Evolutionary conservation across 352 stramenopile species (phyloP).

Genomic region (Pythium rhizo-oryzae): DNA sequence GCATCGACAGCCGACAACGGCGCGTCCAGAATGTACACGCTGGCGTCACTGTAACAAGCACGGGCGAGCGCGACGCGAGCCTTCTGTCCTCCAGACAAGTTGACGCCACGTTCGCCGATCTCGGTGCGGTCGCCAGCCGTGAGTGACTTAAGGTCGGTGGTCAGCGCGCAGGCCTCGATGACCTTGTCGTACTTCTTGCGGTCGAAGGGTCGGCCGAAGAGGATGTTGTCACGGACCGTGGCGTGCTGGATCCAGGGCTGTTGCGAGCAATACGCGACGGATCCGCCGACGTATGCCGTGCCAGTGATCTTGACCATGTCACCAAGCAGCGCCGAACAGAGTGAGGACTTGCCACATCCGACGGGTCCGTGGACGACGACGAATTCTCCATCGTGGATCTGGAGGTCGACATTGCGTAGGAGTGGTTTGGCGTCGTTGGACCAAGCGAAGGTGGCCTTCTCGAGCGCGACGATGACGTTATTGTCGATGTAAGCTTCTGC

Average conservation of each 20-base stretch:
- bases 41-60: constrained; percentile 50
- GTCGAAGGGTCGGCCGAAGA: constrained; percentile 76
- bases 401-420: constrained; percentile 57
- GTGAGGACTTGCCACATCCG: constrained; percentile 91
- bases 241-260: constrained; percentile 32
- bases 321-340: constrained; percentile 90
- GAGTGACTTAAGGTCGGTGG: constrained; percentile 51
- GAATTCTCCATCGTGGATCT: constrained; percentile 72
- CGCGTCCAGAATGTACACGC: constrained; percentile 88
- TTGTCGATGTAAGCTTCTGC: constrained; percentile 19
- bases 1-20: constrained; percentile 89
- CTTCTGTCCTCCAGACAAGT: constrained; percentile 58
- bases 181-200: constrained; percentile 39
- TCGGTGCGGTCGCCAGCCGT: constrained; percentile 68
- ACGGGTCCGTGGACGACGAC: constrained; percentile 89
- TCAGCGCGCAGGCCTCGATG: constrained; percentile 48
- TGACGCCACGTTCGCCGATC: constrained; percentile 57
- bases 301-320: constrained; percentile 58
- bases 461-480: constrained; percentile 32
- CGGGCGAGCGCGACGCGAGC: constrained; percentile 51
- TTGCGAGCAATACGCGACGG: constrained; percentile 70
- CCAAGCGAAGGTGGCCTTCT: constrained; percentile 37
- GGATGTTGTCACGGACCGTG: constrained; percentile 72
- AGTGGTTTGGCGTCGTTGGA: constrained; percentile 12
- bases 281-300: constrained; percentile 27